Conservation (phyloP, 345 rosid genomes). For the Populus ilicifolia region DNA sequence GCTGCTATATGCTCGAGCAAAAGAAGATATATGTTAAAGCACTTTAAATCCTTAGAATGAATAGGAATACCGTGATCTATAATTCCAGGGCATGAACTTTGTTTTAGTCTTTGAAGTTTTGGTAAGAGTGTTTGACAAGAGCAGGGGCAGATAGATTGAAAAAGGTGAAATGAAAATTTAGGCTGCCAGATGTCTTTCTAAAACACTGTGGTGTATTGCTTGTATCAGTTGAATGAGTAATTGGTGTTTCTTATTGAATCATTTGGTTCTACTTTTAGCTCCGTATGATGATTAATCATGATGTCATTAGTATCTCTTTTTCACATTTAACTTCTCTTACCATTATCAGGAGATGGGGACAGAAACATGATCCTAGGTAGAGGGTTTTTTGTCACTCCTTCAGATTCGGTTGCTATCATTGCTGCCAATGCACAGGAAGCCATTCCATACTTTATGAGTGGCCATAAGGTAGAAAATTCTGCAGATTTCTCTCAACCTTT, state of each 20-base stretch:
- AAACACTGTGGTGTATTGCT: neutral
- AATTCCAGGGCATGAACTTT: neutral
- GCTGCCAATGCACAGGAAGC: conserved; percentile 87
- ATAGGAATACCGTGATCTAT: neutral
- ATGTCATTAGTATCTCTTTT: neutral
- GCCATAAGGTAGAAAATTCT: conserved; percentile 60
- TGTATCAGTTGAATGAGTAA: neutral
- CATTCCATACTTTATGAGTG: conserved; percentile 72
- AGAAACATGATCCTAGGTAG: conserved; percentile 93
- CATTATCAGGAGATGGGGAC: conserved; percentile 80
- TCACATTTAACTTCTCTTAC: neutral
- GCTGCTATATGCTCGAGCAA: neutral
- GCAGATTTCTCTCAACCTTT: neutral
- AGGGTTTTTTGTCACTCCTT: conserved; percentile 83
- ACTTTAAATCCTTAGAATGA: neutral
- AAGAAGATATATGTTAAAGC: neutral
- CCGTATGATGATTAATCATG: neutral
- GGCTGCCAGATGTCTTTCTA: neutral
- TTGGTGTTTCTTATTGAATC: neutral
- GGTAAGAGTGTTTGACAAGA: neutral
- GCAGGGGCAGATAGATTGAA: neutral
- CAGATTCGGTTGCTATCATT: conserved; percentile 89
- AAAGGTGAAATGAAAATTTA: neutral
- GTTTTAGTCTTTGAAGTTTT: neutral
- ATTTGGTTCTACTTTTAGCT: neutral